These are phyloP conservation scores for Auricularia sp. DNA, from an alignment of 768 basidiomycete species.

Conservation along the genomic window DNA sequence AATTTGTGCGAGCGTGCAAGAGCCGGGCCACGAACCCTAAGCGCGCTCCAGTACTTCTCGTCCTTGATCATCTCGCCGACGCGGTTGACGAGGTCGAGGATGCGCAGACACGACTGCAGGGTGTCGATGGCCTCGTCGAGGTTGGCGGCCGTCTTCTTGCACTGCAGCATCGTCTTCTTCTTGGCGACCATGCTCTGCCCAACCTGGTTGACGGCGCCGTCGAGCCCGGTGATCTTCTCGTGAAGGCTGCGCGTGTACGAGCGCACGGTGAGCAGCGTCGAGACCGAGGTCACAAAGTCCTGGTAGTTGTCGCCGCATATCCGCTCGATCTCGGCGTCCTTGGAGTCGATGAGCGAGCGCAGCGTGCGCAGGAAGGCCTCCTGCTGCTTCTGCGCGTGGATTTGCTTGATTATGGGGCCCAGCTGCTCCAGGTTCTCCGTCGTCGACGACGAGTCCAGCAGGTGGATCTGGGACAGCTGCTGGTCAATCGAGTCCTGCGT, in stretches of 20 bases:
- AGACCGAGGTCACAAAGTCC: conserved; percentile 94
- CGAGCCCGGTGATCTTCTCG: conserved; percentile 82
- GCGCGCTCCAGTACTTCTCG: conserved; percentile 92
- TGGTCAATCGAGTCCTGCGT: conserved; percentile 80
- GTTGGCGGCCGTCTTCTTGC: conserved; percentile 87
- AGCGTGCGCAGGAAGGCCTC: conserved; percentile 82
- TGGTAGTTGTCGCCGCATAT: conserved; percentile 96
- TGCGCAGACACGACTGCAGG: conserved; percentile 82
- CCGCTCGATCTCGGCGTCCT: conserved; percentile 91
- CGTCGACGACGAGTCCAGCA: conserved; percentile 77
- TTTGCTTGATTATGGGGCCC: conserved; percentile 89
- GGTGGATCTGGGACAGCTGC: conserved; percentile 84
- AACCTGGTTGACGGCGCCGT: conserved; percentile 78
- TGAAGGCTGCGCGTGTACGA: conserved; percentile 92
- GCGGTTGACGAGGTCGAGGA: conserved; percentile 86
- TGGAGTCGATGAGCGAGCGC: conserved; percentile 81
- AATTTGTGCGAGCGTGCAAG: conserved; percentile 15
- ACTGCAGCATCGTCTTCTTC: conserved; percentile 81
- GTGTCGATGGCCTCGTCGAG: conserved; percentile 96
- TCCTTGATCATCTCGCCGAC: conserved; percentile 89
- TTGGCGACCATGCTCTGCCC: conserved; percentile 86
- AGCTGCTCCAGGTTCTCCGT: conserved; percentile 94
- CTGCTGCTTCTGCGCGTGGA: conserved; percentile 79
- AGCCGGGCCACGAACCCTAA: conserved; percentile 56
- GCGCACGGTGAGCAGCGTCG: conserved; percentile 91